These are phyloP conservation scores for Myriosclerotinia scirpicola DNA, from an alignment of 2,329 filamentous ascomycete genomes.

Conservation along the genomic window DNA sequence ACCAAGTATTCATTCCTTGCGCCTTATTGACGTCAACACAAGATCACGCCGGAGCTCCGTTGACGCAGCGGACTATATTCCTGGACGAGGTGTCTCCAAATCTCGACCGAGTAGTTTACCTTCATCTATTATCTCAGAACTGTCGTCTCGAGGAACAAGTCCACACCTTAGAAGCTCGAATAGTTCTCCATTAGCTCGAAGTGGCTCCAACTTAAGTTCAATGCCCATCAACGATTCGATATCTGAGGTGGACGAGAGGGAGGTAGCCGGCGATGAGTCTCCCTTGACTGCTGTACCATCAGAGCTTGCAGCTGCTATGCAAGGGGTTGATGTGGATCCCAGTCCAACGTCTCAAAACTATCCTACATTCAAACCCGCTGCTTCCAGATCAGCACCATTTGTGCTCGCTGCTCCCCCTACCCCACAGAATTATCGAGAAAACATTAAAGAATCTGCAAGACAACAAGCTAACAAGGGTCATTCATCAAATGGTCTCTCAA, in stretches of 20 bases:
- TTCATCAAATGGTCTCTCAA: neutral
- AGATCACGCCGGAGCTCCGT: constrained; percentile 32
- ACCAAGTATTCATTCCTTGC: constrained; percentile 39
- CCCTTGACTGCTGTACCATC: constrained; percentile 31
- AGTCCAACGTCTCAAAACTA: constrained; percentile 26
- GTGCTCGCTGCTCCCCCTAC: constrained; percentile 35
- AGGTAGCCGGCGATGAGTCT: constrained; percentile 24
- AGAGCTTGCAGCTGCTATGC: constrained; percentile 35
- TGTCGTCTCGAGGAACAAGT: constrained; percentile 33
- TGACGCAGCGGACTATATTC: constrained; percentile 29
- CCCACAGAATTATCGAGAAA: constrained; percentile 28
- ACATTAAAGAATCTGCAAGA: constrained; percentile 15
- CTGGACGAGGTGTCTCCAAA: constrained; percentile 26
- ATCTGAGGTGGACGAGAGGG: constrained; percentile 38
- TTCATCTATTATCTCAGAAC: constrained; percentile 29
- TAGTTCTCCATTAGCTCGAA: constrained; percentile 33
- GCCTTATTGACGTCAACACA: constrained; percentile 39
- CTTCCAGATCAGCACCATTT: constrained; percentile 29
- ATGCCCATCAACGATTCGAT: constrained; percentile 34
- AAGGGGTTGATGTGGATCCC: constrained; percentile 33
- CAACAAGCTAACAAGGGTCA: neutral
- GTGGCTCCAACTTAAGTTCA: constrained; percentile 32
- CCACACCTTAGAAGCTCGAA: constrained; percentile 32
- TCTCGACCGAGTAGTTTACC: constrained; percentile 35
- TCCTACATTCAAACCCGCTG: constrained; percentile 5